phyloP scores from a whole-genome alignment of 2,329 filamentous ascomycete species.

The Colletotrichum sp. region DNA sequence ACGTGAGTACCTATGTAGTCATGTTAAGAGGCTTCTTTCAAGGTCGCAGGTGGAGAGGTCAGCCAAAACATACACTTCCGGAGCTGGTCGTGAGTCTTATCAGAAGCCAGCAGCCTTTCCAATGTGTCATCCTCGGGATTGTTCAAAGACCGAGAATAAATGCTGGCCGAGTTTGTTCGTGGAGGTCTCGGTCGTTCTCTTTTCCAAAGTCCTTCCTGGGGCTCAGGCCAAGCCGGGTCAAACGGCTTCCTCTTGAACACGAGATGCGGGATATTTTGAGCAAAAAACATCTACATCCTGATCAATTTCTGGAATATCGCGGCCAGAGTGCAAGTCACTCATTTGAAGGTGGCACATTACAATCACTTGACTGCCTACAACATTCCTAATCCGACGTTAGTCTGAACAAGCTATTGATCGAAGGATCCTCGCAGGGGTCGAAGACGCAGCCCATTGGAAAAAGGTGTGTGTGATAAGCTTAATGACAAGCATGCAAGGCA shows the following conservation, averaged over 20 bases:
- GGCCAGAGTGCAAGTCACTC: not conserved
- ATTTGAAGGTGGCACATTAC: not conserved
- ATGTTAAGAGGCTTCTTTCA: not conserved
- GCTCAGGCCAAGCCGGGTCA: not conserved
- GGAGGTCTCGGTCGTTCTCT: not conserved
- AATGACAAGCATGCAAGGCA: not conserved
- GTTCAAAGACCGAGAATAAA: not conserved
- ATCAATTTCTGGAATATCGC: not conserved
- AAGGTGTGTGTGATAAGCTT: not conserved
- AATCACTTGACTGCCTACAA: not conserved
- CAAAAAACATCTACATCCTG: not conserved
- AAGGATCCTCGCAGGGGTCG: not conserved
- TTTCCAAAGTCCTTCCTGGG: not conserved
- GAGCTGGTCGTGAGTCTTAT: not conserved
- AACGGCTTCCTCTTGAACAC: not conserved
- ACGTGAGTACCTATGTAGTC: not conserved
- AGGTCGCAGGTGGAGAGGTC: not conserved
- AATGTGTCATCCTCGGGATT: not conserved
- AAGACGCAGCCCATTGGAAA: not conserved
- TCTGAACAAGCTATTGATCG: not conserved
- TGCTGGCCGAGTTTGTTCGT: not conserved
- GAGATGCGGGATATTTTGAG: not conserved
- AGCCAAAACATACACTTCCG: not conserved
- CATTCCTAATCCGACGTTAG: not conserved
- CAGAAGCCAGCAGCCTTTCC: not conserved